Percentiles rank a stretch among this genome's conserved stretches.
phyloP scores from a whole-genome alignment of 2,329 filamentous ascomycete genomes.

The Fragosphaeria purpurea region DNA sequence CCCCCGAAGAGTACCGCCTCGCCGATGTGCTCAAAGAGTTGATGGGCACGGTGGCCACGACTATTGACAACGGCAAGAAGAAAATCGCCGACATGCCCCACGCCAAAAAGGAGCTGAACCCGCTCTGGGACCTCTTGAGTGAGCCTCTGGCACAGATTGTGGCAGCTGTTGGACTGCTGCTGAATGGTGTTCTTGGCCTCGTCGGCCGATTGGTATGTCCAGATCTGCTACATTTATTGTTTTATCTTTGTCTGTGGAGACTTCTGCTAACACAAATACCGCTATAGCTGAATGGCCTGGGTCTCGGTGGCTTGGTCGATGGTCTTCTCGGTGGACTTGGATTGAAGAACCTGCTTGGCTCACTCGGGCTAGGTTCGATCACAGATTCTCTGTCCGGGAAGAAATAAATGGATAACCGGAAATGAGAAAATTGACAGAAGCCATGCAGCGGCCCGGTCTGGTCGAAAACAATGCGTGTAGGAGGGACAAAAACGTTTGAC shows the following conservation, averaged over 20 bases:
- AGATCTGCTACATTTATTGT: not conserved
- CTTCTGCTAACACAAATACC: not conserved
- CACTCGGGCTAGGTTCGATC: slow-evolving; percentile 54
- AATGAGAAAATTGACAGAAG: too few species aligned
- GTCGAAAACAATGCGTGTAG: too few species aligned
- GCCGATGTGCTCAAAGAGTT: slow-evolving; percentile 81
- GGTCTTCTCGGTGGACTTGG: slow-evolving; percentile 68
- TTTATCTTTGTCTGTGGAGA: too few species aligned
- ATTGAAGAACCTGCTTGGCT: slow-evolving; percentile 62
- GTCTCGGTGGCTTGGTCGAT: slow-evolving; percentile 72
- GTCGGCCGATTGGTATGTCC: slow-evolving; percentile 59
- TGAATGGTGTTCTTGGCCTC: slow-evolving; percentile 74
- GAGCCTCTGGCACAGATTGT: slow-evolving; percentile 91
- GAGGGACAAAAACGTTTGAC: too few species aligned
- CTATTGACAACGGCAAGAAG: slow-evolving; percentile 80
- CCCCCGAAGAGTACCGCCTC: slow-evolving; percentile 73
- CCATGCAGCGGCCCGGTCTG: too few species aligned
- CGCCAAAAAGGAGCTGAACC: slow-evolving; percentile 89
- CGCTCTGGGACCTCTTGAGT: slow-evolving; percentile 70
- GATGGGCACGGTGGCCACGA: slow-evolving; percentile 68
- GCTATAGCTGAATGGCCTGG: slow-evolving; percentile 58
- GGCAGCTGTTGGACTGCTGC: slow-evolving; percentile 72
- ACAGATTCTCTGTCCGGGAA: slow-evolving; percentile 34
- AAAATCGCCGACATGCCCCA: slow-evolving; percentile 89
- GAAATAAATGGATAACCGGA: slow-evolving; percentile 23